Base-by-base conservation (phyloP, 257 asterid genomes). In the Lantana camara region DNA sequence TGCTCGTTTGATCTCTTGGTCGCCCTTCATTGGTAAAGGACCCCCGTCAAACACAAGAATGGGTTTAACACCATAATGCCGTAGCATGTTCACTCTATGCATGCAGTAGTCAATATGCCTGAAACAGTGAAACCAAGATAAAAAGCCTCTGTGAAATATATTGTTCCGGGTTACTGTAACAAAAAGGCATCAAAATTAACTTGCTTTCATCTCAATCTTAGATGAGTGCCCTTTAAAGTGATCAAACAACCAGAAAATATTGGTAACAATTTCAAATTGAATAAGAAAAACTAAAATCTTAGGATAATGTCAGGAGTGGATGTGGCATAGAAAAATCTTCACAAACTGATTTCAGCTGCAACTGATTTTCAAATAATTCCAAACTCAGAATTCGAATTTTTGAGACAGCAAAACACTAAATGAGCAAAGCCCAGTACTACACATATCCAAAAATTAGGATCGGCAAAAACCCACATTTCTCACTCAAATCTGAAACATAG, bases 1-100 rank as follows among this genome's bases (percentile, higher is more conserved):
- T 57, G 86, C 95, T 54, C 97, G 84, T 76, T 89, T 93, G 64
- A 75, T 77, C 88, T 93, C 98, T 70, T 92, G 97, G 9, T 90
- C 99, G 17, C 68, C 61, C 86, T 93, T 93, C 97, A 93, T 93
- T 24, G 95, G 96, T 61, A 93, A 72, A 75, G 70, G 83, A 42
- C 99, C 99, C 66, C 99, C 99, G 78, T 93, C 99, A 72, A 93
- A 90, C 63, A 93, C 97, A 63, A 90, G 94, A 63, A 93, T 61
- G 67, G 99, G 96, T 76, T 79, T 93, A 48, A 89, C 80, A 48
- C 96, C 96, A 62, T 76, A 75, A 81, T 93, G 97, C 11, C 94
- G 87, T 64, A 93, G 70, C 85, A 93, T 73, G 73, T 90, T 87
- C 69, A 93, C 99, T 73, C 97, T 82, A 76, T 84, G 94, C 99